A percentile compares a stretch with the other conserved stretches of the same genome.
Evolutionary conservation across 148 eudicot species (phyloP).

Genomic region (Amaranthus cruentus): DNA sequence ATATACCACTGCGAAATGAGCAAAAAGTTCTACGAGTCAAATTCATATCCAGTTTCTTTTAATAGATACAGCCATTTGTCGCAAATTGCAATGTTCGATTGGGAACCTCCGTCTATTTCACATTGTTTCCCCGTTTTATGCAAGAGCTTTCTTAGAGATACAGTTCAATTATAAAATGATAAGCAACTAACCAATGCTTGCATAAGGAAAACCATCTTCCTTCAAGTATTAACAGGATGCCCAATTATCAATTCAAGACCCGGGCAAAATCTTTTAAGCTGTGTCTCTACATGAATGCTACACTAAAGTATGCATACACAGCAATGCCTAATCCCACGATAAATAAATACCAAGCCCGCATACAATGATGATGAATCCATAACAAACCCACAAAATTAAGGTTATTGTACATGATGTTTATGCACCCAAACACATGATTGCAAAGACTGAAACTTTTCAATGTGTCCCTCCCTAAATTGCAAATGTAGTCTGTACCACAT

Average conservation of each 20-base stretch:
- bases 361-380: conserved; percentile 1
- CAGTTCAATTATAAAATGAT: neutral
- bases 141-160: no score
- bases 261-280: neutral
- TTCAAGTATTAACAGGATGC: no score
- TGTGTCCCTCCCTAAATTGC: neutral
- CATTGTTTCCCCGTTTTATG: no score
- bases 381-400: neutral
- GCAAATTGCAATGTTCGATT: no score
- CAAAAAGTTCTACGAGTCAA: neutral
- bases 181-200: neutral
- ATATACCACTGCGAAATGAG: conserved; percentile 53
- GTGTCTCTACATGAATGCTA: neutral
- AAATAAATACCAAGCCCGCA: neutral
- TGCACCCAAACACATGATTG: conserved; percentile 12
- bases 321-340: neutral
- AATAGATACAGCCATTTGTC: no score
- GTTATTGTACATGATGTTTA: neutral
- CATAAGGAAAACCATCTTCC: neutral
- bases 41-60: neutral
- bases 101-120: no score
- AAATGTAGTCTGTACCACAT: neutral
- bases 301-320: neutral
- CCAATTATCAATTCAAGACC: neutral
- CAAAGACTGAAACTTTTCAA: neutral